Percentiles rank a stretch among this genome's conserved stretches.
Evolutionary conservation across 768 basidiomycete species (phyloP).

Genomic region (Lyophyllum decastes): DNA sequence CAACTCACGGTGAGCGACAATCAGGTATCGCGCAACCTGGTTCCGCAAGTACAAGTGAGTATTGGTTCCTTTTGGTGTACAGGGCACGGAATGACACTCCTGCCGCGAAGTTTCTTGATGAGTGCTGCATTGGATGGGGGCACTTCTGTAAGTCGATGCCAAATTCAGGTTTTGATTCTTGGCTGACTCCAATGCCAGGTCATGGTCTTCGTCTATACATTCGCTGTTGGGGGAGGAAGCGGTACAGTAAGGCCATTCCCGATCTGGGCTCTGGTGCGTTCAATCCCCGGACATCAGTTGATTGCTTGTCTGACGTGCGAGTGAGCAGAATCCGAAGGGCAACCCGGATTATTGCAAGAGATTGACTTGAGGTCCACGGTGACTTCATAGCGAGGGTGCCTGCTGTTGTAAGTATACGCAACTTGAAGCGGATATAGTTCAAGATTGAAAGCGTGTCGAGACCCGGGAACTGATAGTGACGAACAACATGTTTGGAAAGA

Average conservation of each 20-base stretch:
- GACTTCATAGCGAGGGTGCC: no score
- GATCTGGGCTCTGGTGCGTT: slow-evolving; percentile 38
- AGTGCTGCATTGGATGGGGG: slow-evolving; percentile 56
- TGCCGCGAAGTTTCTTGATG: slow-evolving; percentile 36
- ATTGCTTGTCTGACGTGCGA: neutral
- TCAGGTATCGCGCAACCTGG: slow-evolving; percentile 41
- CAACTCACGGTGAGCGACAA: neutral
- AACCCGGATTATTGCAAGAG: slow-evolving; percentile 26
- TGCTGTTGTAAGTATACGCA: no score
- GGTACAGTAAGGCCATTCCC: slow-evolving; percentile 38
- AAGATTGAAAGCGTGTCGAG: neutral
- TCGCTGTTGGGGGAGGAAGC: slow-evolving; percentile 46
- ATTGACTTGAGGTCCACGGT: slow-evolving; percentile 13
- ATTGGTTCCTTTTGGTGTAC: neutral
- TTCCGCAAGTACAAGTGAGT: slow-evolving; percentile 49
- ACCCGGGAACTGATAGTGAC: neutral
- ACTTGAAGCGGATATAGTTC: no score
- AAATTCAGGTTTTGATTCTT: slow-evolving; percentile 15
- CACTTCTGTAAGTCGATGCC: slow-evolving; percentile 35
- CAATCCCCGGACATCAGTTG: neutral
- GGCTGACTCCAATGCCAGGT: slow-evolving; percentile 35
- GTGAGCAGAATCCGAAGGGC: slow-evolving; percentile 19
- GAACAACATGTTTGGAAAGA: slow-evolving; percentile 6
- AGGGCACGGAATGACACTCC: neutral
- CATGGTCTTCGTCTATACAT: slow-evolving; percentile 47